Conservation (phyloP, 2,329 filamentous ascomycete genomes). For the Penicillium decumbens region DNA sequence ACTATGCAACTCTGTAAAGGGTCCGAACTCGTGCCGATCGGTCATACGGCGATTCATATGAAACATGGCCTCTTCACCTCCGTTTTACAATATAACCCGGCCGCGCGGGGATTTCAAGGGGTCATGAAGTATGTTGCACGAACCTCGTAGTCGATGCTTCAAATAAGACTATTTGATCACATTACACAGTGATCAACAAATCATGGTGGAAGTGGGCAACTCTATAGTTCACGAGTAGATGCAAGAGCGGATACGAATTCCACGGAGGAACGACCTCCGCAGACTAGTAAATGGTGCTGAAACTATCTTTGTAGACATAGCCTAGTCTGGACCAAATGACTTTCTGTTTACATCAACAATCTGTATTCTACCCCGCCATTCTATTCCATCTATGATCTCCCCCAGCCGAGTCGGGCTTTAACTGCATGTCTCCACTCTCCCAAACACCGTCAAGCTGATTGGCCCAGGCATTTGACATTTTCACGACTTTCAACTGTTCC, state of each 20-base stretch:
- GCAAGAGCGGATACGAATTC: neutral
- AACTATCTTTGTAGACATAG: no score
- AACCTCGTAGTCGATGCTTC: neutral
- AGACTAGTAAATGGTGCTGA: neutral
- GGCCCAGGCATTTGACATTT: slow-evolving; percentile 15
- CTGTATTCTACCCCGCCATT: no score
- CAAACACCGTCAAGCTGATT: slow-evolving; percentile 11
- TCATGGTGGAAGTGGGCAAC: neutral
- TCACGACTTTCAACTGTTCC: slow-evolving; percentile 3
- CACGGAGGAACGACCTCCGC: neutral
- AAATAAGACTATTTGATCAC: neutral
- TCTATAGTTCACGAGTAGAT: neutral
- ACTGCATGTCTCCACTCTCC: slow-evolving; percentile 2
- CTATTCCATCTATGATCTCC: neutral
- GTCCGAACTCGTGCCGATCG: slow-evolving; percentile 9
- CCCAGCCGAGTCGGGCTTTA: neutral
- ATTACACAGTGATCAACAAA: neutral
- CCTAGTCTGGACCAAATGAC: neutral
- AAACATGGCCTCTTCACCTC: neutral
- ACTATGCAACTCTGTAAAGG: neutral
- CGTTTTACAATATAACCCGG: slow-evolving; percentile 1
- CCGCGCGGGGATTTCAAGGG: neutral
- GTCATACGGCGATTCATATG: slow-evolving; percentile 1
- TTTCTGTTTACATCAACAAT: neutral
- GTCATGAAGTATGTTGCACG: neutral